Conservation (phyloP, 768 basidiomycete species). For the Boletus vermiculosoides region DNA sequence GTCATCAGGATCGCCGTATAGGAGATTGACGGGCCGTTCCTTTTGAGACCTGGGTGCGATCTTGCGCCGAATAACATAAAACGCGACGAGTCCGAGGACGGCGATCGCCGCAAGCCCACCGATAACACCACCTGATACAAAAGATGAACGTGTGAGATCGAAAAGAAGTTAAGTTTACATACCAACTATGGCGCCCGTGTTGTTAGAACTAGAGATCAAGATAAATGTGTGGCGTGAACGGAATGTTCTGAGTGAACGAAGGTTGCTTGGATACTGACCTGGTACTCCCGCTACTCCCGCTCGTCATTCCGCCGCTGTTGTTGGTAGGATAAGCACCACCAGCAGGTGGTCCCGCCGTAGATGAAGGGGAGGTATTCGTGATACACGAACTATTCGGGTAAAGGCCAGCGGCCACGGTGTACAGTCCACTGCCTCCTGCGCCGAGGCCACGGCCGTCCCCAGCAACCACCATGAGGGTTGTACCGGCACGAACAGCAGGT, state of each 20-base stretch:
- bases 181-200: constrained; percentile 54
- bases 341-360: constrained; percentile 73
- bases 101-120: constrained; percentile 55
- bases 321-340: constrained; percentile 70
- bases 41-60: constrained; percentile 41
- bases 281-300: constrained; percentile 24
- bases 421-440: constrained; percentile 60
- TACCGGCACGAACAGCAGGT: constrained; percentile 60
- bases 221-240: neutral
- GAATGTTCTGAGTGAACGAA: neutral
- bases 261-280: constrained; percentile 21
- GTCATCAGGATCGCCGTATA: constrained; percentile 55
- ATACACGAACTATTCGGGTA: constrained; percentile 55
- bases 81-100: constrained; percentile 38
- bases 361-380: constrained; percentile 61
- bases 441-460: constrained; percentile 69
- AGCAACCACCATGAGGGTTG: constrained; percentile 62
- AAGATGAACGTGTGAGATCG: constrained; percentile 7
- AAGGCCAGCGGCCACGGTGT: constrained; percentile 53
- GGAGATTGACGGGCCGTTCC: constrained; percentile 65
- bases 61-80: constrained; percentile 53
- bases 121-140: constrained; percentile 47
- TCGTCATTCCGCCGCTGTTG: constrained; percentile 36
- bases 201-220: constrained; percentile 30
- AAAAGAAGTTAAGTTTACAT: constrained; percentile 7